phyloP scores from a whole-genome alignment of 2,329 filamentous ascomycete species.

The Calonectria pauciramosa region DNA sequence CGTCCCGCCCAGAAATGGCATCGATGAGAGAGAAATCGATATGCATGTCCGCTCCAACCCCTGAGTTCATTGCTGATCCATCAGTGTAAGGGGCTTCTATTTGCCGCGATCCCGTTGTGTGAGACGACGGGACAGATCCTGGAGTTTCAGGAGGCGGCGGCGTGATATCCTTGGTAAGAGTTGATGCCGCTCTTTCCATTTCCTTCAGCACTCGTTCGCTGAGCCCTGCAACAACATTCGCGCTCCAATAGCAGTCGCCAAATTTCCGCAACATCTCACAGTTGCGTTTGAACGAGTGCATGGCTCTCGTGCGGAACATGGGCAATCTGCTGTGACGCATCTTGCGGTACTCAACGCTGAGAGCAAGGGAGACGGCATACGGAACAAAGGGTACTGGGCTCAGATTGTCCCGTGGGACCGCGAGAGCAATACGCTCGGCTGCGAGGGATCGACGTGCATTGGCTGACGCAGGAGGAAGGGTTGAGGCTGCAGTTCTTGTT shows the following conservation, averaged over 20 bases:
- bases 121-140: constrained; percentile 31
- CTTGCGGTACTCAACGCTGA: constrained; percentile 74
- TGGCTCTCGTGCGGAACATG: constrained; percentile 70
- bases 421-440: constrained; percentile 69
- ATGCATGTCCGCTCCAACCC: constrained; percentile 48
- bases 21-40: constrained; percentile 60
- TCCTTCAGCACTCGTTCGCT: constrained; percentile 69
- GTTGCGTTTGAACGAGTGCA: constrained; percentile 67
- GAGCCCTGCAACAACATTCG: constrained; percentile 66
- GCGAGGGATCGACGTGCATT: constrained; percentile 71
- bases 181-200: constrained; percentile 67
- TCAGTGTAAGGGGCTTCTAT: constrained; percentile 41
- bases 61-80: constrained; percentile 44
- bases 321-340: constrained; percentile 73
- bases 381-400: constrained; percentile 71
- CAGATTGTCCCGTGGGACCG: constrained; percentile 65
- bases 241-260: constrained; percentile 71
- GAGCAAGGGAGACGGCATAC: constrained; percentile 71
- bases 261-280: constrained; percentile 66
- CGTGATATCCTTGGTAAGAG: constrained; percentile 54
- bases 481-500: constrained; percentile 55
- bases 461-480: constrained; percentile 61
- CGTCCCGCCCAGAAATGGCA: constrained; percentile 62
- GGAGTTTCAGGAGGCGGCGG: constrained; percentile 43
- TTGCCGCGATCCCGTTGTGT: constrained; percentile 22